These are phyloP conservation scores for Aspergillus quadricinctus DNA, from an alignment of 2,329 filamentous ascomycete genomes.

Conservation along the genomic window DNA sequence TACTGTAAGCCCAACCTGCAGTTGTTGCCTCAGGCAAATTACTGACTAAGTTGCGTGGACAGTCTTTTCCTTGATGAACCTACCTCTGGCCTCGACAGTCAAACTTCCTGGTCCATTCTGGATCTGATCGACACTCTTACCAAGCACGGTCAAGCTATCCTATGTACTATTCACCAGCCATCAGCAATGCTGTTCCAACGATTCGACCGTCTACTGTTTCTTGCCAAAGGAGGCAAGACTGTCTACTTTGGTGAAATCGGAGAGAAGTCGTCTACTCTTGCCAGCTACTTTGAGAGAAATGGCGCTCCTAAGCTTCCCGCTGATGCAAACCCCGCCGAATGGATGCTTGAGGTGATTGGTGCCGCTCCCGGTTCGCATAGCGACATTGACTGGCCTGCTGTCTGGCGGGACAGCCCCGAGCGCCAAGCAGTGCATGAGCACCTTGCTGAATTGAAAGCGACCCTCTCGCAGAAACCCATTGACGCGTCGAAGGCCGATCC, in stretches of 20 bases:
- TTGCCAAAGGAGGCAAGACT: constrained; percentile 61
- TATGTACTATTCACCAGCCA: constrained; percentile 98
- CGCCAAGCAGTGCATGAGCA: constrained; percentile 52
- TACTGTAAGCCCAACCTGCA: constrained; percentile 46
- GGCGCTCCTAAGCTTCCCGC: constrained; percentile 57
- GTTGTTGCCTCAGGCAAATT: no score
- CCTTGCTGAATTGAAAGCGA: constrained; percentile 50
- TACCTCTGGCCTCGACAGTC: constrained; percentile 87
- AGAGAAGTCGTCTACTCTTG: constrained; percentile 52
- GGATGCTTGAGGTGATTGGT: constrained; percentile 60
- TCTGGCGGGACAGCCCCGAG: constrained; percentile 59
- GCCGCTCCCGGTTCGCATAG: constrained; percentile 61
- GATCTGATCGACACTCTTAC: constrained; percentile 85
- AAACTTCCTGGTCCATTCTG: constrained; percentile 89
- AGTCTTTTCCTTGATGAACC: constrained; percentile 86
- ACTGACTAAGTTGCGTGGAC: no score
- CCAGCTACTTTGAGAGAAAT: constrained; percentile 61
- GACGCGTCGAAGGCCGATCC: constrained; percentile 41
- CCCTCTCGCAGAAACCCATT: constrained; percentile 37
- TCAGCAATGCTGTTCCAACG: constrained; percentile 91
- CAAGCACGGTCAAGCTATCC: constrained; percentile 82
- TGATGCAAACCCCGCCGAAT: constrained; percentile 70
- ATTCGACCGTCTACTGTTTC: constrained; percentile 63
- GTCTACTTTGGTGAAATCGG: constrained; percentile 69
- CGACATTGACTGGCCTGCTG: constrained; percentile 61